These are phyloP conservation scores for Blastobotrys parvus DNA, from an alignment of 805 yeast species.

Conservation along the genomic window DNA sequence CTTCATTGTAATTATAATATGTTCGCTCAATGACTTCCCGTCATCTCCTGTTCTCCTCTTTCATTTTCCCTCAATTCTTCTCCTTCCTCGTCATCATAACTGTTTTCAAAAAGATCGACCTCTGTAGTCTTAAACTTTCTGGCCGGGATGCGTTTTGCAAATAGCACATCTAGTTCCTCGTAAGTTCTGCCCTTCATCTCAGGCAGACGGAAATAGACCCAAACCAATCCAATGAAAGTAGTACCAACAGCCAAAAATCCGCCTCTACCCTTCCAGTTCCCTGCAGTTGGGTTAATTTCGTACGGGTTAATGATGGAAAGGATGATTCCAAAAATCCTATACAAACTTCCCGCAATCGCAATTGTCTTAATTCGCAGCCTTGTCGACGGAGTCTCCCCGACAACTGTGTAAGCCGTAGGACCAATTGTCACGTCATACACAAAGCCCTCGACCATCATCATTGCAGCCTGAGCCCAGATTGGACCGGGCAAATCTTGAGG, in stretches of 20 bases:
- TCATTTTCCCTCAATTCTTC: too few species aligned
- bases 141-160: conserved; percentile 20
- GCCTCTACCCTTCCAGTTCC: conserved; percentile 41
- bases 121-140: conserved; percentile 12
- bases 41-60: too few species aligned
- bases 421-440: conserved; percentile 37
- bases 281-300: conserved; percentile 37
- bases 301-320: conserved; percentile 31
- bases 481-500: conserved; percentile 12
- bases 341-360: conserved; percentile 31
- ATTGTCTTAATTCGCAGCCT: conserved; percentile 36
- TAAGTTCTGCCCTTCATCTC: conserved; percentile 48
- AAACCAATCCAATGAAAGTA: conserved; percentile 26
- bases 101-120: background rate
- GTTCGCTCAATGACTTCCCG: too few species aligned
- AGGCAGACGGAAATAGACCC: conserved; percentile 45
- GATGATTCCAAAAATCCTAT: conserved; percentile 24
- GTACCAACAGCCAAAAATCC: conserved; percentile 39
- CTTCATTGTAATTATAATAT: too few species aligned
- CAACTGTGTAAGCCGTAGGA: conserved; percentile 34
- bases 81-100: background rate
- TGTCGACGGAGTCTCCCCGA: conserved; percentile 35
- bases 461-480: conserved; percentile 31
- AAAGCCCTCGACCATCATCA: conserved; percentile 38
- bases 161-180: conserved; percentile 48